phyloP scores from a whole-genome alignment of 148 eudicot genomes.

The Fallopia convolvulus region DNA sequence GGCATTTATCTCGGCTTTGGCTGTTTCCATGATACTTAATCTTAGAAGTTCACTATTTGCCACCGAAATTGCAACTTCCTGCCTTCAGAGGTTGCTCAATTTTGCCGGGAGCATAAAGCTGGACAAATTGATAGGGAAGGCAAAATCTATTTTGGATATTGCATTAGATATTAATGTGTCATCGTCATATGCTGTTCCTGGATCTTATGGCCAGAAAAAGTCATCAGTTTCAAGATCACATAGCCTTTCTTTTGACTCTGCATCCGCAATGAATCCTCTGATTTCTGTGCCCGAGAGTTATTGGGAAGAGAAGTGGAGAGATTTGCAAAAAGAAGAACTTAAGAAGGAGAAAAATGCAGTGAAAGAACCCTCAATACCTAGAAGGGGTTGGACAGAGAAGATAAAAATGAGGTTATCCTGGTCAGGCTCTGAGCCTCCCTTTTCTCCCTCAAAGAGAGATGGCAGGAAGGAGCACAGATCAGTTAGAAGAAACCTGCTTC shows the following conservation, averaged over 20 bases:
- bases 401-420: constrained; percentile 53
- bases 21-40: constrained; percentile 83
- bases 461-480: constrained; percentile 27
- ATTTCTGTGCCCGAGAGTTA: constrained; percentile 71
- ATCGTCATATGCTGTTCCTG: constrained; percentile 21
- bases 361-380: constrained; percentile 28
- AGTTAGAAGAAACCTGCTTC: constrained; percentile 63
- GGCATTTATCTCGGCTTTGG: constrained; percentile 77
- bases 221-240: constrained; percentile 38
- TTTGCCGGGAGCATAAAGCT: constrained; percentile 57
- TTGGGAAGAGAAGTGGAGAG: constrained; percentile 99
- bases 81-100: constrained; percentile 90
- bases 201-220: constrained; percentile 25
- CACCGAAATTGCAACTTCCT: constrained; percentile 74
- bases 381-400: constrained; percentile 79
- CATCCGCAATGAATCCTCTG: constrained; percentile 38
- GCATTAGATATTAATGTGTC: constrained; percentile 59
- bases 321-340: constrained; percentile 58
- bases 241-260: constrained; percentile 45
- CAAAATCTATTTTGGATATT: constrained; percentile 60
- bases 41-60: constrained; percentile 86
- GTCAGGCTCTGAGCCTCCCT: constrained; percentile 53
- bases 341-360: constrained; percentile 26
- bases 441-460: constrained; percentile 37
- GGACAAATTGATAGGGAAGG: constrained; percentile 55